phyloP scores from a whole-genome alignment of 139 green algal genomes.

The Monoraphidium neglectum region DNA sequence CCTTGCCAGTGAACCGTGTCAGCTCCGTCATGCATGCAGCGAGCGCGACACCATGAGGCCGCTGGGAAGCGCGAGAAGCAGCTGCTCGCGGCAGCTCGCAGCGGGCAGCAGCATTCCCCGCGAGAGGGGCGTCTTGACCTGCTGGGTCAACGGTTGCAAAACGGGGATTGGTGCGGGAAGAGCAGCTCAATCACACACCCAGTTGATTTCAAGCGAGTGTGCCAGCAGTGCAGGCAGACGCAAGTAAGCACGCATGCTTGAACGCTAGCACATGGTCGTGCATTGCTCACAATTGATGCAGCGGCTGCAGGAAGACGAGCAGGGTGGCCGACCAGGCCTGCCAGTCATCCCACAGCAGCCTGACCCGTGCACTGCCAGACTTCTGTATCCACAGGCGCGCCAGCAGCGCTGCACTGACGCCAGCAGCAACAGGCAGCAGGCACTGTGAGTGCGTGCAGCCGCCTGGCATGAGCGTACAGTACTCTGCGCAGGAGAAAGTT shows the following conservation, averaged over 20 bases:
- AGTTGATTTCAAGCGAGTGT: no score
- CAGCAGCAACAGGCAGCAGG: not conserved
- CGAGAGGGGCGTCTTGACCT: slow-evolving; percentile 70
- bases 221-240: no score
- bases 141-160: not conserved
- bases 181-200: not conserved
- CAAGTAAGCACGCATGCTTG: no score
- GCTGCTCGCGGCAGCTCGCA: slow-evolving; percentile 60
- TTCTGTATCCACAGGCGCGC: not conserved
- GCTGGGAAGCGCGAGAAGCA: slow-evolving; percentile 81
- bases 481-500: no score
- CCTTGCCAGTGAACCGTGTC: slow-evolving; percentile 84
- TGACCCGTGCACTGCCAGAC: slow-evolving; percentile 7
- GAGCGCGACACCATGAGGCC: slow-evolving; percentile 89
- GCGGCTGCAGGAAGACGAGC: slow-evolving; percentile 52
- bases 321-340: slow-evolving; percentile 54
- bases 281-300: slow-evolving; percentile 50
- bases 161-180: not conserved
- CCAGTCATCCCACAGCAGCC: slow-evolving; percentile 17
- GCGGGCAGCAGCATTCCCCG: slow-evolving; percentile 55
- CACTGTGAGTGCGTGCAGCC: slow-evolving; percentile 1
- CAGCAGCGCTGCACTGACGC: slow-evolving; percentile 4
- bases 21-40: slow-evolving; percentile 71
- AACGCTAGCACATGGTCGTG: not conserved
- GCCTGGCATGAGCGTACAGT: no score